Base-by-base conservation (phyloP, 371 early-diverging fungal species). In the Quaeritorhiza haematococci region DNA sequence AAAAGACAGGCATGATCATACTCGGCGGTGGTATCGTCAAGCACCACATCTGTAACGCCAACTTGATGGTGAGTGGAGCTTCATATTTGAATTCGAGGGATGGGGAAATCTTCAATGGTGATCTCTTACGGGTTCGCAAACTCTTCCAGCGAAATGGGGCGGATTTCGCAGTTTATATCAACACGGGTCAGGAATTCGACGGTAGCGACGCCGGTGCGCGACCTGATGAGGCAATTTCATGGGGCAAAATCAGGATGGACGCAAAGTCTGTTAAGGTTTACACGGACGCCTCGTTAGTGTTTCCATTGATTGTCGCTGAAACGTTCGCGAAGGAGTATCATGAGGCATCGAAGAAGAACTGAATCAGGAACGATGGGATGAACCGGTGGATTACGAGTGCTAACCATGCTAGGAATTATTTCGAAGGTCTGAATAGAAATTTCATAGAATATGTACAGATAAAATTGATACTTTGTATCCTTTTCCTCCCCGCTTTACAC, bases 11-110 rank as follows among this genome's bases (percentile, higher is more conserved):
- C 24, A 87, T 94, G 65, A 92, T 99, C 38, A 95, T 99, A 58
- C 78, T 99, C 29, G 99, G 99, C n/a, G 96, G 98, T 59, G 99
- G 99, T 17, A 78, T 99, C 15, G 81, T 98, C 57, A 99, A 99
- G 75, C 99, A 99, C 73, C 99, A 99, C 69, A 98, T 99, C 61
- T 93, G 97, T 70, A 99, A 99, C 69, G 99, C 99, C 30, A 99
- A 99, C 71, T 78, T 99, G 38, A 97, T 97, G 98, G 86, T 86
- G 70, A 53, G 62, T 35, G 30, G 6, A 47, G 15, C 17, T 49
- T 56, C 32, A 21, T 5, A n/a, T n/a, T n/a, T n/a, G n/a, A n/a
- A n/a, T n/a, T 24, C 19, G 38, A 33, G 8, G 29, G 29, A 19
- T 49, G 23, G 17, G 56, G 41, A 19, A 26, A 24, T 24, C 38